Evolutionary conservation across 768 basidiomycete species (phyloP).

Genomic region (Mycena maculata): DNA sequence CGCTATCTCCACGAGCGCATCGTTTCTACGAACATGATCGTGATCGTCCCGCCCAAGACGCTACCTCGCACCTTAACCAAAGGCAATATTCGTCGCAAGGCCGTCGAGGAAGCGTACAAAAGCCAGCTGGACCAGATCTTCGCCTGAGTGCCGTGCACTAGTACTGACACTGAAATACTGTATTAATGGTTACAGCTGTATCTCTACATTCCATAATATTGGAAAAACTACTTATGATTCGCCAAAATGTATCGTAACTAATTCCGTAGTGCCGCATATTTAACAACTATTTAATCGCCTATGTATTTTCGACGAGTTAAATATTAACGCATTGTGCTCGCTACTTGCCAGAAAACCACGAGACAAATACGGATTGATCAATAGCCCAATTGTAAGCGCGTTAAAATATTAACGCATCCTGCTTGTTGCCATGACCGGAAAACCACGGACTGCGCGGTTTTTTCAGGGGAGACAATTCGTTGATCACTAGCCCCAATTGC

Average conservation of each 20-base stretch:
- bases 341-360: no score
- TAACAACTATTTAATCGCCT: neutral
- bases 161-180: conserved; percentile 16
- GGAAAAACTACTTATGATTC: conserved; percentile 4
- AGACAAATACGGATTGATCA: no score
- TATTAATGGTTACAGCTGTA: conserved; percentile 24
- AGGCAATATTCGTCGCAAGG: conserved; percentile 66
- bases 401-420: no score
- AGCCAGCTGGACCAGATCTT: conserved; percentile 57
- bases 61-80: conserved; percentile 68
- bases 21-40: conserved; percentile 53
- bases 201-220: conserved; percentile 16
- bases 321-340: no score
- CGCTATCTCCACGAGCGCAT: conserved; percentile 70
- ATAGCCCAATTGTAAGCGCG: no score
- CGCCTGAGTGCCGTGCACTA: conserved; percentile 21
- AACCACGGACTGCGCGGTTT: conserved; percentile 15
- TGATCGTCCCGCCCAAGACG: conserved; percentile 59
- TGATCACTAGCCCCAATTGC: neutral
- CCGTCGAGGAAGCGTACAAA: conserved; percentile 60
- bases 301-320: no score
- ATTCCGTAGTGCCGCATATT: neutral
- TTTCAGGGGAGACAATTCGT: neutral
- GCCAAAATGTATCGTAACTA: conserved; percentile 16
- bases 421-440: neutral